phyloP scores from a whole-genome alignment of 2,329 filamentous ascomycete species.

The Didymella keratinophila region DNA sequence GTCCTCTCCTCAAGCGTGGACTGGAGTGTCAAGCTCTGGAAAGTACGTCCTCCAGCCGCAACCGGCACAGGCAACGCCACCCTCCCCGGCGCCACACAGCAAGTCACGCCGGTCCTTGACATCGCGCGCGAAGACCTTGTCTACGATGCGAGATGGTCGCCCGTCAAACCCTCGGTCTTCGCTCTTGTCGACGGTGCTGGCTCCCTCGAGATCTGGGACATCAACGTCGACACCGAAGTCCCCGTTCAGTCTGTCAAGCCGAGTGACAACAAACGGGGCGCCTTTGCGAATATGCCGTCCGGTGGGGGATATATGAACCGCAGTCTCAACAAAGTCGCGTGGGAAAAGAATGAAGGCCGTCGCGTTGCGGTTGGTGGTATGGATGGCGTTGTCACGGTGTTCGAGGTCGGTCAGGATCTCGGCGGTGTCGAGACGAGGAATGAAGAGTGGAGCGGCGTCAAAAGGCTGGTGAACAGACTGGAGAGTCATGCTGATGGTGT shows the following conservation, averaged over 20 bases:
- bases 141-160: conserved; percentile 95
- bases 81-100: conserved; percentile 50
- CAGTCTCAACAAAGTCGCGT: conserved; percentile 92
- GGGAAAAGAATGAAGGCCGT: conserved; percentile 90
- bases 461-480: conserved; percentile 81
- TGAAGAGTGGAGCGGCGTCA: conserved; percentile 93
- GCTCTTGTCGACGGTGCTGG: conserved; percentile 93
- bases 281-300: conserved; percentile 48
- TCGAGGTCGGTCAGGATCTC: conserved; percentile 84
- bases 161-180: conserved; percentile 92
- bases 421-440: conserved; percentile 86
- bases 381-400: conserved; percentile 88
- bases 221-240: conserved; percentile 90
- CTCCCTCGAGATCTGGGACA: conserved; percentile 92
- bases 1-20: conserved; percentile 92
- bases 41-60: conserved; percentile 81
- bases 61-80: conserved; percentile 59
- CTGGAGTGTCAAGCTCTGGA: conserved; percentile 98
- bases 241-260: conserved; percentile 83
- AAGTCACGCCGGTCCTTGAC: conserved; percentile 80
- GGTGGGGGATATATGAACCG: conserved; percentile 72
- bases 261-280: conserved; percentile 57
- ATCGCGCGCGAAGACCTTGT: conserved; percentile 95
- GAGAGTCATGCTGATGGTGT: conserved; percentile 55
- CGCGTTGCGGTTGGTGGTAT: conserved; percentile 89